Percentiles rank a stretch among this genome's conserved stretches.
Evolutionary conservation across 345 rosid species (phyloP).

Genomic region (Sapria himalayana): DNA sequence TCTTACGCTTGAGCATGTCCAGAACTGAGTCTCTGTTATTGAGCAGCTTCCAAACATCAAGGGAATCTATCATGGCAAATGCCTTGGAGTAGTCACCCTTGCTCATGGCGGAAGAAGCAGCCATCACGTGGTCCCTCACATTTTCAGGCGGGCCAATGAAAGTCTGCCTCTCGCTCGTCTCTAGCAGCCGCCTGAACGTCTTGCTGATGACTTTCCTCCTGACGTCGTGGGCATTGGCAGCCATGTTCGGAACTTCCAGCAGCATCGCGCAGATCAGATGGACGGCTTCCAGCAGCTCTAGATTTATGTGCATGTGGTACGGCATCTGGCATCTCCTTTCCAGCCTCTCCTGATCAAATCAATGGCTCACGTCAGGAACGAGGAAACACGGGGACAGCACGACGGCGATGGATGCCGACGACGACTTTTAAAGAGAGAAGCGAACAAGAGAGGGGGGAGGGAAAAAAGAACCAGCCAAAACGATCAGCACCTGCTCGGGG

Average conservation of each 20-base stretch:
- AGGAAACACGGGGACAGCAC: too few species aligned
- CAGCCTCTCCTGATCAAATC: slow-evolving; percentile 44
- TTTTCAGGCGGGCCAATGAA: slow-evolving; percentile 75
- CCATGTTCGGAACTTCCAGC: slow-evolving; percentile 84
- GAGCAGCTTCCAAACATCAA: slow-evolving; percentile 68
- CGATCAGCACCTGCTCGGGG: slow-evolving; percentile 54
- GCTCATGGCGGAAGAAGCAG: slow-evolving; percentile 56
- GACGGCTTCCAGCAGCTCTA: slow-evolving; percentile 83
- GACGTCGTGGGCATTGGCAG: slow-evolving; percentile 42
- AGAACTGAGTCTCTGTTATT: slow-evolving; percentile 33
- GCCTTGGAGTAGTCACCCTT: slow-evolving; percentile 63
- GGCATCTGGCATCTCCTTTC: slow-evolving; percentile 94
- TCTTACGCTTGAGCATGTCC: slow-evolving; percentile 50
- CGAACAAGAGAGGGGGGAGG: too few species aligned
- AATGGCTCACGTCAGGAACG: slow-evolving; percentile 4
- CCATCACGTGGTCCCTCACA: slow-evolving; percentile 77
- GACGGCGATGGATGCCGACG: background rate
- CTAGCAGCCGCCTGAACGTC: slow-evolving; percentile 61
- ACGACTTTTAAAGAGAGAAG: background rate
- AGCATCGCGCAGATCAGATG: slow-evolving; percentile 86
- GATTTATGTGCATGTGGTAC: slow-evolving; percentile 92
- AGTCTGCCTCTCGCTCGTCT: slow-evolving; percentile 57
- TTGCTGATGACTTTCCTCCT: slow-evolving; percentile 59
- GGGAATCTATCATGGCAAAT: slow-evolving; percentile 39
- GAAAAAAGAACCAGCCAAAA: too few species aligned